These are phyloP conservation scores for Crassisporium funariophilum DNA, from an alignment of 768 basidiomycete genomes.

Conservation along the genomic window DNA sequence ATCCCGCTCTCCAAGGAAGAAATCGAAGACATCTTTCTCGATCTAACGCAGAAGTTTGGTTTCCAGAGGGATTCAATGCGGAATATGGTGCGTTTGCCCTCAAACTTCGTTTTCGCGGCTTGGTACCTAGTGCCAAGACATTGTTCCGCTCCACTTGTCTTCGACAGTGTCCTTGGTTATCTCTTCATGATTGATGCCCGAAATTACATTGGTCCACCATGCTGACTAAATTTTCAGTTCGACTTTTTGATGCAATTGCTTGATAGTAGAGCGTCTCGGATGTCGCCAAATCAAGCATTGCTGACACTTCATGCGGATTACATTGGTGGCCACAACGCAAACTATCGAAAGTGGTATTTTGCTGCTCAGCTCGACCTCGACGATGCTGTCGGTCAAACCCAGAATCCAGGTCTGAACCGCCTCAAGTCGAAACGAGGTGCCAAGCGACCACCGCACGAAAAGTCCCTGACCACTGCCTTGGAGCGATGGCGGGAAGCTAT, in stretches of 20 bases:
- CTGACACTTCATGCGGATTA: slow-evolving; percentile 97
- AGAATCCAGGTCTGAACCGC: slow-evolving; percentile 88
- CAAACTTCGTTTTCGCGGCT: not conserved
- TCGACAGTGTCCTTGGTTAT: not conserved
- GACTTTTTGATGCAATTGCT: slow-evolving; percentile 98
- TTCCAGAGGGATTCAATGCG: slow-evolving; percentile 95
- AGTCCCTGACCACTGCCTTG: slow-evolving; percentile 77
- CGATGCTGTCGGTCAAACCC: slow-evolving; percentile 90
- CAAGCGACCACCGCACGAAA: slow-evolving; percentile 57
- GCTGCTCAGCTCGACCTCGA: slow-evolving; percentile 98
- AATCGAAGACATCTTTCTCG: slow-evolving; percentile 97
- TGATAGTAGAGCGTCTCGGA: slow-evolving; percentile 94
- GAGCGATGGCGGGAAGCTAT: slow-evolving; percentile 97
- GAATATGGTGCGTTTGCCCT: slow-evolving; percentile 73
- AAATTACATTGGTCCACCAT: not conserved
- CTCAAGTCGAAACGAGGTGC: slow-evolving; percentile 67
- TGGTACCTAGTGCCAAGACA: not conserved
- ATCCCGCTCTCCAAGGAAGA: slow-evolving; percentile 99
- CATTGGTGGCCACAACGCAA: slow-evolving; percentile 97
- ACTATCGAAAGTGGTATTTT: slow-evolving; percentile 99
- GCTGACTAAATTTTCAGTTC: slow-evolving; percentile 52
- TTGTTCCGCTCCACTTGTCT: too few species aligned
- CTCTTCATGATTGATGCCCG: not conserved
- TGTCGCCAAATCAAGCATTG: slow-evolving; percentile 95
- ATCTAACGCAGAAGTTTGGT: slow-evolving; percentile 97